Evolutionary conservation across 169 alveolate genomes (phyloP), one percentile per base, ranked within the genome.

Genomic region (Plasmodium inui): DNA sequence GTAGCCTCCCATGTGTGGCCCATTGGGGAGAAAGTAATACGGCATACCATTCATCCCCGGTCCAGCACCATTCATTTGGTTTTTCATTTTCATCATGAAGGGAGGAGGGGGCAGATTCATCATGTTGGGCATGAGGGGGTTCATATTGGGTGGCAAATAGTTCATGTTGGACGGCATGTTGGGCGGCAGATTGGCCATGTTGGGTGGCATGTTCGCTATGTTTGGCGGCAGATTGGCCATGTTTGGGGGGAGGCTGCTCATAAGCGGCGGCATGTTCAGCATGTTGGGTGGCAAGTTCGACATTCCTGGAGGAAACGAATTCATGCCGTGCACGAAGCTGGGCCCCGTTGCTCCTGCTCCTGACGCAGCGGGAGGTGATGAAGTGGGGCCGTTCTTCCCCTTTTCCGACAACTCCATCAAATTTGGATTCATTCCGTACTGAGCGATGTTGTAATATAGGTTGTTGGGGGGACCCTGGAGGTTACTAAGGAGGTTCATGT

Each of bases 81-180:
- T 86, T 86, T 86, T 86, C 92, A 84, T 70, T 84, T 84, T 84
- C 93, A 86, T 86, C 93, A 86, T 86, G 61, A 70, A 86, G 28
- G 93, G 93, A 5, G 93, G 93, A 3, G 93, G 93, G 17, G 93
- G 93, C 30, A 85, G 22, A 30, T 73, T 85, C 82, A 41, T 57
- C 94, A 89, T 89, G 44, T 89, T 79, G 1, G 88, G 88, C 79
- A 70, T 37, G 28, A 70, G 26, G 73, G 26, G n/a, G 39, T 34
- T 71, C 53, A 84, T 84, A 30, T 84, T 84, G n/a, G 92, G 92
- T 3, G 92, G 92, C 1, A 73, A 32, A 17, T 34, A 22, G 26
- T 39, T 41, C 84, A 84, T 84, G 55, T 84, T 71, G 2, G 84
- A 84, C 7, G 92, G 92, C 92, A 84, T 84, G 71, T 84, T 28